Evolutionary conservation across 371 early-diverging fungal species (phyloP).

Genomic region (Syncephalastrum contaminatum): DNA sequence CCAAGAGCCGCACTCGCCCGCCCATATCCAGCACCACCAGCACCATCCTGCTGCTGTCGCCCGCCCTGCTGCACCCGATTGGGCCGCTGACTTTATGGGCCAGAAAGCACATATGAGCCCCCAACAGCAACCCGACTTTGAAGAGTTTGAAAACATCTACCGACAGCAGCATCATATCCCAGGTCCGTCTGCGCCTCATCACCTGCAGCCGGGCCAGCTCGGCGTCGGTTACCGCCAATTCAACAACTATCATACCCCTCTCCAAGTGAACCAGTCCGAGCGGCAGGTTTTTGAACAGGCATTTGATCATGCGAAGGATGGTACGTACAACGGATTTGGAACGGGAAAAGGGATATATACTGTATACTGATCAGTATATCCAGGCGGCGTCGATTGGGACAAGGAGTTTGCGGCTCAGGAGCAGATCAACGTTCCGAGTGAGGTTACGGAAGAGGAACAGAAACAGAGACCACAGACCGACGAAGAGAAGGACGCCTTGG

Average conservation of each 20-base stretch:
- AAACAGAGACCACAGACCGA: constrained; percentile 7
- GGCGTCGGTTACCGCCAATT: not conserved
- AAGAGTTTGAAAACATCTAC: constrained; percentile 66
- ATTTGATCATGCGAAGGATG: constrained; percentile 70
- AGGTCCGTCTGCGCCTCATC: constrained; percentile 10
- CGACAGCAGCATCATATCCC: constrained; percentile 25
- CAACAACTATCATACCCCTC: constrained; percentile 23
- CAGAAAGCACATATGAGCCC: constrained; percentile 35
- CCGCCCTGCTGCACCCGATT: constrained; percentile 38
- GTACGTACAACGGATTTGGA: constrained; percentile 16
- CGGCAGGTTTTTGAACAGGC: constrained; percentile 70
- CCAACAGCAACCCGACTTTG: constrained; percentile 36
- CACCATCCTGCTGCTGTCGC: not conserved
- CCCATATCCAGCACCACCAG: constrained; percentile 9
- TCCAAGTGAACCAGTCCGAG: constrained; percentile 41
- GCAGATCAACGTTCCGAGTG: constrained; percentile 39
- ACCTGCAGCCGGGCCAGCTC: constrained; percentile 22
- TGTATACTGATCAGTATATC: not conserved
- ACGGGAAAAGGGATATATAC: not conserved
- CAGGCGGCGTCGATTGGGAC: constrained; percentile 45
- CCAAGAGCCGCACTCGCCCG: constrained; percentile 16
- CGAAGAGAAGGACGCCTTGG: constrained; percentile 62
- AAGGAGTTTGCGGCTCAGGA: constrained; percentile 52
- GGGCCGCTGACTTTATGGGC: constrained; percentile 72
- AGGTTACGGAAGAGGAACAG: constrained; percentile 43